Conservation (phyloP, 306 rosid species). For the Citrullus amarus region DNA sequence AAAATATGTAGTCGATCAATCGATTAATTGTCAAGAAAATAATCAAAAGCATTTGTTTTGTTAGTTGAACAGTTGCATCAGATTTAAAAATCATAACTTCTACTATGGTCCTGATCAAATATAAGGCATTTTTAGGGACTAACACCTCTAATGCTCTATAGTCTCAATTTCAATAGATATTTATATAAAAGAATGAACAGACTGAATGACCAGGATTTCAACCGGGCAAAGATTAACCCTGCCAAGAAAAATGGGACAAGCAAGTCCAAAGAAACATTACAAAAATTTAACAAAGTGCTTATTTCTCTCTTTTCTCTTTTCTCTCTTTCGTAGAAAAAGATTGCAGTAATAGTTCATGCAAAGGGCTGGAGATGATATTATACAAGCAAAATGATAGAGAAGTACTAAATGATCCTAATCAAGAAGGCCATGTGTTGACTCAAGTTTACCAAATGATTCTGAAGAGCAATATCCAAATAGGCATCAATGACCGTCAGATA, state of each 20-base stretch:
- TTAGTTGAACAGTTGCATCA: not conserved
- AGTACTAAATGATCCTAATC: not conserved
- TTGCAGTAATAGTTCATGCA: not conserved
- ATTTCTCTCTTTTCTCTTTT: not conserved
- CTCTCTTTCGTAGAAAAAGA: not conserved
- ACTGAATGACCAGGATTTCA: not conserved
- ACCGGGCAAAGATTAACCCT: not conserved
- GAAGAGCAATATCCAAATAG: conserved; percentile 69
- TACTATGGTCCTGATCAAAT: not conserved
- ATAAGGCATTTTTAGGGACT: not conserved
- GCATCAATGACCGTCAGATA: conserved; percentile 89
- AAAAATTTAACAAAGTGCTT: not conserved
- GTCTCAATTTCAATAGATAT: too few species aligned
- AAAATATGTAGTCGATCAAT: not conserved
- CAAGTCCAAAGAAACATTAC: not conserved
- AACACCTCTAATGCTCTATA: not conserved
- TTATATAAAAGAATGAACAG: not conserved
- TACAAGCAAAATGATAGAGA: not conserved
- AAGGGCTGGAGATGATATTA: not conserved
- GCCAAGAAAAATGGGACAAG: not conserved
- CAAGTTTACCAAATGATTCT: conserved; percentile 57
- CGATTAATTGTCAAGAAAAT: not conserved
- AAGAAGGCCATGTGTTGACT: conserved; percentile 7
- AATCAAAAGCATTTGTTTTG: not conserved
- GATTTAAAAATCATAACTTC: conserved; percentile 1